Conservation (phyloP, 306 rosid genomes). For the Astragalus membranaceus region DNA sequence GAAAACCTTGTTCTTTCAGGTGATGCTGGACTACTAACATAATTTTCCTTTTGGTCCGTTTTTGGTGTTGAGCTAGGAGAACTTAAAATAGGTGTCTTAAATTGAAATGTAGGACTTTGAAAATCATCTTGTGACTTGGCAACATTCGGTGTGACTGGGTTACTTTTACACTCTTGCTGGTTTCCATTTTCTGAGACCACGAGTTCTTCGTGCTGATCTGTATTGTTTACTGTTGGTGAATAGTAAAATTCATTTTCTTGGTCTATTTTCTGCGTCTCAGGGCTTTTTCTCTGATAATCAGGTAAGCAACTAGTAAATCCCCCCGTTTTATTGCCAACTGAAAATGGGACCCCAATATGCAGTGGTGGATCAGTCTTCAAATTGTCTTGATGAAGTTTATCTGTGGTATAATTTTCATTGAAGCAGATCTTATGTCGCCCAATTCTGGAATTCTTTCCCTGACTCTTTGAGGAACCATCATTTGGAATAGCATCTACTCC, state of each 20-base stretch:
- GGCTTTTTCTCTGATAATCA: constrained; percentile 32
- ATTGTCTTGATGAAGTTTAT: constrained; percentile 31
- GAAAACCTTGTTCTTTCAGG: constrained; percentile 32
- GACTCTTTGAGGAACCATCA: constrained; percentile 41
- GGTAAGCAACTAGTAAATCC: constrained; percentile 25
- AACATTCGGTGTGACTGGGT: constrained; percentile 30
- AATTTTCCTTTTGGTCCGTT: constrained; percentile 25
- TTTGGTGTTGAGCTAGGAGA: constrained; percentile 47
- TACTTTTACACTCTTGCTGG: constrained; percentile 29
- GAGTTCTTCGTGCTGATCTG: constrained; percentile 26
- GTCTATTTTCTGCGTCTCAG: constrained; percentile 24
- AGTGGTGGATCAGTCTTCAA: constrained; percentile 29
- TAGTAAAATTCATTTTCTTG: constrained; percentile 27
- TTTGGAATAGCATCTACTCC: constrained; percentile 24
- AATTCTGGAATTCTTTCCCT: constrained; percentile 25
- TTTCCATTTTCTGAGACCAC: constrained; percentile 37
- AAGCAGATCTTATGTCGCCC: constrained; percentile 34
- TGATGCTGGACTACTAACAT: constrained; percentile 31
- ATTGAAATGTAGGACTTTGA: constrained; percentile 57
- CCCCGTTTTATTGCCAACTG: constrained; percentile 27
- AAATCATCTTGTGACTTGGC: constrained; percentile 38
- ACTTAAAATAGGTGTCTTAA: constrained; percentile 41
- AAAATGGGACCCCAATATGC: constrained; percentile 28
- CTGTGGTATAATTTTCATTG: constrained; percentile 26
- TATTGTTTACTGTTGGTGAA: constrained; percentile 31